Evolutionary conservation across 2,329 filamentous ascomycete species (phyloP).

Genomic region (Epichloe bromicola): DNA sequence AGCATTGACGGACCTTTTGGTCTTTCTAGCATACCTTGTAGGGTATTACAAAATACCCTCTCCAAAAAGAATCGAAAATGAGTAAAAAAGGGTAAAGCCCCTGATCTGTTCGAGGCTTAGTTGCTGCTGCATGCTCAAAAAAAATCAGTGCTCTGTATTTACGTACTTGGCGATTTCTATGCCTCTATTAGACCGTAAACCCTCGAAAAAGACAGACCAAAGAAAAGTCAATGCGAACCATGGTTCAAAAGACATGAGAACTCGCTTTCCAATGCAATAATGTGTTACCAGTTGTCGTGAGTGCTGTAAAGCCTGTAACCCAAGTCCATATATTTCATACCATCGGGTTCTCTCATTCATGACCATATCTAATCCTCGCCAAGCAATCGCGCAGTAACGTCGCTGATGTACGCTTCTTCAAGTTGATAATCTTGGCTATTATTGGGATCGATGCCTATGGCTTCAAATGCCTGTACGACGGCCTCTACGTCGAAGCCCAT

Average conservation of each 20-base stretch:
- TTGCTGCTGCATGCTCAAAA: too few species aligned
- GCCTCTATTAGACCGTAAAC: too few species aligned
- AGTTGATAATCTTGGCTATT: slow-evolving; percentile 70
- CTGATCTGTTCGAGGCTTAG: too few species aligned
- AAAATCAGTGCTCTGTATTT: too few species aligned
- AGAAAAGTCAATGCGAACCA: not conserved
- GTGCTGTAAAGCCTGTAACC: not conserved
- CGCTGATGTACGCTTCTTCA: slow-evolving; percentile 83
- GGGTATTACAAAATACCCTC: too few species aligned
- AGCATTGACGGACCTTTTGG: too few species aligned
- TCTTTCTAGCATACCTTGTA: too few species aligned
- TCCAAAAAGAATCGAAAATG: too few species aligned
- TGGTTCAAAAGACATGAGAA: slow-evolving; percentile 6
- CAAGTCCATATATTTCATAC: not conserved
- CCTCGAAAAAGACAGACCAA: not conserved
- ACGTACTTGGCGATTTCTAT: too few species aligned
- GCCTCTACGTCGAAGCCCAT: slow-evolving; percentile 87
- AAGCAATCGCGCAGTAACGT: slow-evolving; percentile 74
- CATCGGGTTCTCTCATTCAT: not conserved
- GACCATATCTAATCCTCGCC: slow-evolving; percentile 54
- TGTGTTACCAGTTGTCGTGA: slow-evolving; percentile 1
- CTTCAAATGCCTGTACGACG: slow-evolving; percentile 76
- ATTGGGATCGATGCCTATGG: slow-evolving; percentile 67
- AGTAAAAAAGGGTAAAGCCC: too few species aligned
- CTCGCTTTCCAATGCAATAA: slow-evolving; percentile 10